phyloP scores from a whole-genome alignment of 2,329 filamentous ascomycete genomes.

The Fusarium succisae region DNA sequence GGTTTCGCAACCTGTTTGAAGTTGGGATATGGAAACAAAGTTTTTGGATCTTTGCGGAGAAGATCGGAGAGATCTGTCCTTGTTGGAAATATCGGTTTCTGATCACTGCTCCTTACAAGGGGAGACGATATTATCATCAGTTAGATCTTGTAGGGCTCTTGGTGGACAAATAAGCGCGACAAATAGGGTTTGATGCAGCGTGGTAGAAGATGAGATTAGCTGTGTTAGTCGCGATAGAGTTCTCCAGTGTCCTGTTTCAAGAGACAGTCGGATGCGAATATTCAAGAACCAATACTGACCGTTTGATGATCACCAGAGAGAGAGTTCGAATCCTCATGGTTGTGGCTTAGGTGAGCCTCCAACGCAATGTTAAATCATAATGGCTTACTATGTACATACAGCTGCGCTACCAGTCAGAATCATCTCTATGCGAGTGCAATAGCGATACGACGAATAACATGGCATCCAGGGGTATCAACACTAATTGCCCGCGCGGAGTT shows the following conservation, averaged over 20 bases:
- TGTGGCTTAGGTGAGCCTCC: slow-evolving; percentile 38
- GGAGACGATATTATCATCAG: not conserved
- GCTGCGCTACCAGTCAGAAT: not conserved
- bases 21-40: not conserved
- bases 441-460: not conserved
- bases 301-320: not conserved
- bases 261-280: not conserved
- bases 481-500: slow-evolving; percentile 3
- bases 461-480: slow-evolving; percentile 19
- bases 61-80: not conserved
- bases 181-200: slow-evolving; percentile 1
- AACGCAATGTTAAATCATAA: not conserved
- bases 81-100: not conserved
- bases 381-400: not conserved
- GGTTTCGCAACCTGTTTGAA: slow-evolving; percentile 22
- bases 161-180: not conserved
- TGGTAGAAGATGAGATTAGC: slow-evolving; percentile 1
- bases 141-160: not conserved
- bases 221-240: not conserved
- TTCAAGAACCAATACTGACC: not conserved
- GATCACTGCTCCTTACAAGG: not conserved
- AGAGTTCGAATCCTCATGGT: not conserved
- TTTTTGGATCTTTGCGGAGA: slow-evolving; percentile 4
- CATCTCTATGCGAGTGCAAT: not conserved
- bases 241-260: not conserved